Conservation (phyloP, 306 rosid species). For the Hippophae gyantsensis region DNA sequence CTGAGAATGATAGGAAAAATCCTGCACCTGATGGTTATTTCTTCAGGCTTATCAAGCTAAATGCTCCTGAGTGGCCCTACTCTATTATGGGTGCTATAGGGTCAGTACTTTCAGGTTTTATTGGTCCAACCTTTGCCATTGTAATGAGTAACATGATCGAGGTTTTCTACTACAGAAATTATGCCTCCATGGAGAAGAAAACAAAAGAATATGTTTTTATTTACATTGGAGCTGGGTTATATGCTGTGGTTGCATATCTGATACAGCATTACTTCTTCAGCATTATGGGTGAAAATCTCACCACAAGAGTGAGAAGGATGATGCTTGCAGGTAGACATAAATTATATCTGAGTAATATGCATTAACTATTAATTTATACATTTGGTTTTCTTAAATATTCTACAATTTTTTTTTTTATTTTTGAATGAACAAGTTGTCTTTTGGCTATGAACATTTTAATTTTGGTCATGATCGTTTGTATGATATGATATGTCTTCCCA, state of each 20-base stretch:
- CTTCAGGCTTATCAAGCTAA: constrained; percentile 63
- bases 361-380: not conserved
- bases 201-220: constrained; percentile 90
- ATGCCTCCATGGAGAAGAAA: constrained; percentile 84
- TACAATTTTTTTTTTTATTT: too few relatives aligned
- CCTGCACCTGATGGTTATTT: constrained; percentile 85
- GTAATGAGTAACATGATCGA: constrained; percentile 99
- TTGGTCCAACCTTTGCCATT: constrained; percentile 94
- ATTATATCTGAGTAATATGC: not conserved
- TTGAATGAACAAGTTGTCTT: not conserved
- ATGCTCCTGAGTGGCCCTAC: constrained; percentile 99
- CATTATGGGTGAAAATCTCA: constrained; percentile 98
- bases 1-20: constrained; percentile 76
- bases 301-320: constrained; percentile 98
- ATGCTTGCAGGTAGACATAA: constrained; percentile 78
- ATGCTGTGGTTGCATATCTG: constrained; percentile 88
- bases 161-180: constrained; percentile 68
- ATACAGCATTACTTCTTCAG: constrained; percentile 97
- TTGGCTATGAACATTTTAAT: not conserved
- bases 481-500: not conserved
- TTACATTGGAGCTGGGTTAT: constrained; percentile 88
- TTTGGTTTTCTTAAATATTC: too few relatives aligned
- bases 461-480: not conserved
- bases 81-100: constrained; percentile 96
- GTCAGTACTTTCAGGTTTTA: constrained; percentile 83